A percentile compares a stretch with the other conserved stretches of the same genome.
These are phyloP conservation scores for Tetracladium setigerum DNA, from an alignment of 495 filamentous ascomycete species.

Conservation along the genomic window DNA sequence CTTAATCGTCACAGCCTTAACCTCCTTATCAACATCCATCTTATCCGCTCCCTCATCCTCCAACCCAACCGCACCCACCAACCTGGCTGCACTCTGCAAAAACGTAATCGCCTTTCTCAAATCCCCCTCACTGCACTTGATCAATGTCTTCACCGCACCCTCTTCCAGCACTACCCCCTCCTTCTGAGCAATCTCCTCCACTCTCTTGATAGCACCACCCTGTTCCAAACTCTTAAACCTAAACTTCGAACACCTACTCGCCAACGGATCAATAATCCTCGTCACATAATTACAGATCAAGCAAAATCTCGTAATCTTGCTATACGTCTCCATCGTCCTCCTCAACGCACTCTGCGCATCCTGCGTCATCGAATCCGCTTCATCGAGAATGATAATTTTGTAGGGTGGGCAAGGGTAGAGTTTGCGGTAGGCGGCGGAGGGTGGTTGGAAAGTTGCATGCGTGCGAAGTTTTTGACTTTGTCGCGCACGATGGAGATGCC, in stretches of 20 bases:
- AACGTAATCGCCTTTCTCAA: constrained; percentile 94
- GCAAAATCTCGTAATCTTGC: constrained; percentile 93
- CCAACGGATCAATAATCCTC: constrained; percentile 92
- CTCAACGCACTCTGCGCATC: constrained; percentile 90
- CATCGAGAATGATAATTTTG: constrained; percentile 97
- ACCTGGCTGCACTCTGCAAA: constrained; percentile 78
- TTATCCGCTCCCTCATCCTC: constrained; percentile 38
- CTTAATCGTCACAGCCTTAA: constrained; percentile 55
- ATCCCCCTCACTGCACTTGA: constrained; percentile 87
- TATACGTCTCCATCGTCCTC: constrained; percentile 96
- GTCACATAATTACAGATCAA: constrained; percentile 99
- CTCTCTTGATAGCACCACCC: constrained; percentile 61
- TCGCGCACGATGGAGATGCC: constrained; percentile 96
- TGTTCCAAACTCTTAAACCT: constrained; percentile 93
- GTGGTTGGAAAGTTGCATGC: constrained; percentile 83
- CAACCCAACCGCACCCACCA: constrained; percentile 53
- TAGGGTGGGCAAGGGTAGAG: constrained; percentile 92
- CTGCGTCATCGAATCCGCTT: constrained; percentile 98
- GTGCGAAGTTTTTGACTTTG: constrained; percentile 97
- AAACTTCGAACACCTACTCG: constrained; percentile 91
- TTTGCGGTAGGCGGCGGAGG: constrained; percentile 52
- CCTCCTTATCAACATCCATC: constrained; percentile 45
- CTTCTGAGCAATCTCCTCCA: constrained; percentile 71
- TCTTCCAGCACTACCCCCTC: constrained; percentile 70
- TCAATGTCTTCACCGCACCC: constrained; percentile 74